Conservation (phyloP, 768 basidiomycete species). For the Lactifluus echinatus region DNA sequence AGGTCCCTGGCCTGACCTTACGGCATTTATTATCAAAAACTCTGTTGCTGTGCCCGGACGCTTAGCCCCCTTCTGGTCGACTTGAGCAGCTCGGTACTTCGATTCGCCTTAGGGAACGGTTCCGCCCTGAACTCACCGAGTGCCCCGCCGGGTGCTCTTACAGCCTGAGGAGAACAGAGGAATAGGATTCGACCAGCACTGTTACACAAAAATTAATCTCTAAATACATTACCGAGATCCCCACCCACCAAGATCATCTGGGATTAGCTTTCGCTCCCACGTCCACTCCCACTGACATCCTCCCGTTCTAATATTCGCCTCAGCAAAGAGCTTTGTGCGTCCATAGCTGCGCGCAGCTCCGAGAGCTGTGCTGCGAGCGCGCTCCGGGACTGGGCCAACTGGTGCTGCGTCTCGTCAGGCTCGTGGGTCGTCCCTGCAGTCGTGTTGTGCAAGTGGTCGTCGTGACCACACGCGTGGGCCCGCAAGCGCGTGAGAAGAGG, state of each 20-base stretch:
- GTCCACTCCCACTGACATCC: not conserved
- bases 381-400: slow-evolving; percentile 56
- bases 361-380: slow-evolving; percentile 58
- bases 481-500: not conserved
- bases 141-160: no score
- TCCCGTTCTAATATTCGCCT: slow-evolving; percentile 22
- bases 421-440: not conserved
- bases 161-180: no score
- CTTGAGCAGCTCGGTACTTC: no score
- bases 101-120: no score
- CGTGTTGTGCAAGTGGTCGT: not conserved
- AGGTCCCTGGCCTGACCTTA: no score
- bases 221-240: no score
- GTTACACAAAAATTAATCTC: no score
- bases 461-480: not conserved
- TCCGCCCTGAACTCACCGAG: no score
- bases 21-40: no score
- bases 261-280: slow-evolving; percentile 4
- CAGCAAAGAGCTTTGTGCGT: slow-evolving; percentile 50
- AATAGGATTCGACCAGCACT: no score
- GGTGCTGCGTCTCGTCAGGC: slow-evolving; percentile 46
- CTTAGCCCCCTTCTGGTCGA: no score
- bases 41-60: no score
- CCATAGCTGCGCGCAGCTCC: slow-evolving; percentile 46
- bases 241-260: not conserved